These are phyloP conservation scores for Goffeauzyma gilvescens DNA, from an alignment of 768 basidiomycete genomes.

Conservation along the genomic window DNA sequence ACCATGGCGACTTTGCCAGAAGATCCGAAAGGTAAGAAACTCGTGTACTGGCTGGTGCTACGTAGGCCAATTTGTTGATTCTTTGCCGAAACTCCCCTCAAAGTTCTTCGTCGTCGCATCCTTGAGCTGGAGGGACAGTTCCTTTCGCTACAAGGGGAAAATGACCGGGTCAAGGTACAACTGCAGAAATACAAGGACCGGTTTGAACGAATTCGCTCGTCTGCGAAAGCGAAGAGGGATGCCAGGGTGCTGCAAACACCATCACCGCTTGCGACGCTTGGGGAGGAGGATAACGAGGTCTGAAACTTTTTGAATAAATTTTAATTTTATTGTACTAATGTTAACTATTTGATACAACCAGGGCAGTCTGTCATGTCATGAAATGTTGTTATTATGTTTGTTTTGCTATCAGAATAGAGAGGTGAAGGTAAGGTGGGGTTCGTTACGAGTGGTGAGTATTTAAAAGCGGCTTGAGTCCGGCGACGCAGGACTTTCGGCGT, in stretches of 20 bases:
- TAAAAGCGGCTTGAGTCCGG: too few relatives aligned
- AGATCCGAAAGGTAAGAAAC: not conserved
- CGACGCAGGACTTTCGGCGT: not conserved
- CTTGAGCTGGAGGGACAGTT: slow-evolving; percentile 24
- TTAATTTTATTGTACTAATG: too few relatives aligned
- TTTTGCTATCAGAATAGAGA: too few relatives aligned
- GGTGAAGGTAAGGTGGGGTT: too few relatives aligned
- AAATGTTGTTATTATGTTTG: too few relatives aligned
- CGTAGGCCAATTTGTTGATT: not conserved
- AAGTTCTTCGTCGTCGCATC: slow-evolving; percentile 3
- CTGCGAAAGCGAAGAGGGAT: slow-evolving; percentile 20
- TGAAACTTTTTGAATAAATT: too few relatives aligned
- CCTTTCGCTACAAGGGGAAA: slow-evolving; percentile 17
- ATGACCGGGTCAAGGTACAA: slow-evolving; percentile 14
- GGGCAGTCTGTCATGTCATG: too few relatives aligned
- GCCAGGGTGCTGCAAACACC: slow-evolving; percentile 13
- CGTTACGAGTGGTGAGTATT: too few relatives aligned
- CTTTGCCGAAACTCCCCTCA: not conserved
- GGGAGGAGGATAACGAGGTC: slow-evolving; percentile 9
- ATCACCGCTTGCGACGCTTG: slow-evolving; percentile 4
- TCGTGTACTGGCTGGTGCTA: not conserved
- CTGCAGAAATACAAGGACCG: slow-evolving; percentile 22
- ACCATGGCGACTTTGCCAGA: not conserved
- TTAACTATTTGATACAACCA: too few relatives aligned
- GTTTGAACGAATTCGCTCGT: slow-evolving; percentile 22